phyloP scores from a whole-genome alignment of 495 filamentous ascomycete genomes.

The Hyphodiscus hymeniophilus region DNA sequence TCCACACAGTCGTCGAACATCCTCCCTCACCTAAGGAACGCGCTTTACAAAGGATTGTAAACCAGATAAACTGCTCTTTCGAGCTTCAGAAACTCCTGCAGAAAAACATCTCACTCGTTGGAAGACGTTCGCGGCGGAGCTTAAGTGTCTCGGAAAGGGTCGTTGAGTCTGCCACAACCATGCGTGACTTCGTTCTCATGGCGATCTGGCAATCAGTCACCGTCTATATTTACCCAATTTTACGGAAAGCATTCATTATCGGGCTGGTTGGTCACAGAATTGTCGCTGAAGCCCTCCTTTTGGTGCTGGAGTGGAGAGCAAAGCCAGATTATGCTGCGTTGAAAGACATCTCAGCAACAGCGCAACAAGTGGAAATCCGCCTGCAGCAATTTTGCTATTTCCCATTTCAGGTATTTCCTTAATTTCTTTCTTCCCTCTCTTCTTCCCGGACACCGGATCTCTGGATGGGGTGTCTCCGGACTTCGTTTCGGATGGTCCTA shows the following conservation, averaged over 20 bases:
- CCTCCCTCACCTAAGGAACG: conserved; percentile 73
- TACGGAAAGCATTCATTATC: conserved; percentile 64
- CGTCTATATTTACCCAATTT: conserved; percentile 69
- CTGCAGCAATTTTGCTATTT: conserved; percentile 98
- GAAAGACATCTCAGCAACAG: conserved; percentile 93
- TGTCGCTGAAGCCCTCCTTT: conserved; percentile 70
- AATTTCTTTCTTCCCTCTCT: too few relatives aligned
- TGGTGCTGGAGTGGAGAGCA: conserved; percentile 79
- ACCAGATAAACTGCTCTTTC: conserved; percentile 93
- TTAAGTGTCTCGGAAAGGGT: conserved; percentile 93
- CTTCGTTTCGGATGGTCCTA: too few relatives aligned
- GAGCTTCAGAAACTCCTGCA: conserved; percentile 78
- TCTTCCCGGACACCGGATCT: too few relatives aligned
- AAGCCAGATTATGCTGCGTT: conserved; percentile 73
- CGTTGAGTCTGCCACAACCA: conserved; percentile 81
- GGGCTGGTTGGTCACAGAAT: conserved; percentile 74
- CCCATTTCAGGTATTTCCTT: too few relatives aligned
- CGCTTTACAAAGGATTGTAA: conserved; percentile 71
- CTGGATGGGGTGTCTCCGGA: too few relatives aligned
- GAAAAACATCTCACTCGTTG: conserved; percentile 77
- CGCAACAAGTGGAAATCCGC: conserved; percentile 97
- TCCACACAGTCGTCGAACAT: conserved; percentile 76
- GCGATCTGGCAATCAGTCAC: conserved; percentile 63
- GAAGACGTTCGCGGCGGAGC: conserved; percentile 68
- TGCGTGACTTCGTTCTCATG: conserved; percentile 66